Percentiles rank a stretch among this genome's conserved stretches.
Conservation (phyloP, 2,329 filamentous ascomycete species). For the Chaetomiaceae sp. region DNA sequence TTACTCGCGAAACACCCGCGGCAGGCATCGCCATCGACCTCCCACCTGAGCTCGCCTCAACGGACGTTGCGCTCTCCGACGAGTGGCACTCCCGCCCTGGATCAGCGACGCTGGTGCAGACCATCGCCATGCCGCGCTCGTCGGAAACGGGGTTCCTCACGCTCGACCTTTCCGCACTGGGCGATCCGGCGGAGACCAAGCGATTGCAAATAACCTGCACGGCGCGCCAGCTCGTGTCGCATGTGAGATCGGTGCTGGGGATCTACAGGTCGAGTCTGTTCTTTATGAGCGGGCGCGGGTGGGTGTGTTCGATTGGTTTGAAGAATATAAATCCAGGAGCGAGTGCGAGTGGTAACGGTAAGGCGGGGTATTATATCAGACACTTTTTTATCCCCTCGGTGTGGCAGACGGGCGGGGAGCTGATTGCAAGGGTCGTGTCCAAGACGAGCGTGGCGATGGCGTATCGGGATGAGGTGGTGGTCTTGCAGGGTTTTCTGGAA, state of each 20-base stretch:
- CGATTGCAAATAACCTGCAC: not conserved
- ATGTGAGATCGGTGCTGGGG: constrained; percentile 15
- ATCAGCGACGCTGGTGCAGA: constrained; percentile 4
- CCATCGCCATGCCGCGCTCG: constrained; percentile 1
- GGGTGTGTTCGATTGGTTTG: constrained; percentile 23
- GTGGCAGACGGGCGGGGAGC: constrained; percentile 21
- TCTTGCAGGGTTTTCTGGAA: constrained; percentile 24
- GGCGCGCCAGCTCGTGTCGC: constrained; percentile 1
- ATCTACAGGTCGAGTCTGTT: constrained; percentile 17
- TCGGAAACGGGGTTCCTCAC: constrained; percentile 14
- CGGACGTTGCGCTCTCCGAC: not conserved
- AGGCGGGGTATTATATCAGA: constrained; percentile 13
- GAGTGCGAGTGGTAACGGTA: not conserved
- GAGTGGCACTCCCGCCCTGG: constrained; percentile 16
- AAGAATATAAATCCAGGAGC: constrained; percentile 7
- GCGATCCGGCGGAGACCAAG: not conserved
- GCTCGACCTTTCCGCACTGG: constrained; percentile 9
- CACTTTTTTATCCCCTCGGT: constrained; percentile 25
- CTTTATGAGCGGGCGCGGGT: constrained; percentile 22
- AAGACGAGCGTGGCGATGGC: constrained; percentile 21
- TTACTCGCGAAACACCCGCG: constrained; percentile 3
- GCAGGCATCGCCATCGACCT: constrained; percentile 9
- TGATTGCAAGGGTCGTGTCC: constrained; percentile 15
- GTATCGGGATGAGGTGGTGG: constrained; percentile 20
- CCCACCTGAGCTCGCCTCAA: constrained; percentile 6